Conservation (phyloP, 1,284 basidiomycete species). For the Ceratobasidium sp. region DNA sequence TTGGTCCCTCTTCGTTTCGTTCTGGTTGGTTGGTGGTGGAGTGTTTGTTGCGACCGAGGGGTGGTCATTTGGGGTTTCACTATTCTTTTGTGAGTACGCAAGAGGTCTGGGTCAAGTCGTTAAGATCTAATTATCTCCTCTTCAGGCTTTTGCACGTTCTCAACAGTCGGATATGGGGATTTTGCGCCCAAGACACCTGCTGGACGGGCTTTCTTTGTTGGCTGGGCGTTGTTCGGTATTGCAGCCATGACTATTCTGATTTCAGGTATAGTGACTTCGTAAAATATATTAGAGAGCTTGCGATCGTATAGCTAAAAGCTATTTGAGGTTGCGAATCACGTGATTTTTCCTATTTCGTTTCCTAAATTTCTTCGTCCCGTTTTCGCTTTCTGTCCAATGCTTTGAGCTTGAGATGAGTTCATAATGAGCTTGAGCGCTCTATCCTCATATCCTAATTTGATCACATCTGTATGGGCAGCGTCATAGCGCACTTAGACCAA, state of each 20-base stretch:
- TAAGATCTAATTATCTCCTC: conserved; percentile 34
- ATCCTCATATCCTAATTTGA: no score
- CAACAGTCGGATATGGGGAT: conserved; percentile 80
- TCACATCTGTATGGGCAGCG: no score
- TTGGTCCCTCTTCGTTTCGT: conserved; percentile 67
- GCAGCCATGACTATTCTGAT: conserved; percentile 81
- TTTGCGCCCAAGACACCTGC: conserved; percentile 71
- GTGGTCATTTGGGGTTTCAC: conserved; percentile 67
- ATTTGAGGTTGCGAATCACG: no score
- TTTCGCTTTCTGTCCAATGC: no score
- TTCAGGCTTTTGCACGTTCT: conserved; percentile 41
- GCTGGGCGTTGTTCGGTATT: conserved; percentile 84
- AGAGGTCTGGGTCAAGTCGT: no score
- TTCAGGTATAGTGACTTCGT: conserved; percentile 64
- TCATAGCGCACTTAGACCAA: no score
- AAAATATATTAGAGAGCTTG: conserved; percentile 9
- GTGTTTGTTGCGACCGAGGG: conserved; percentile 70
- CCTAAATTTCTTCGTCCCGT: no score
- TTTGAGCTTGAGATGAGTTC: no score
- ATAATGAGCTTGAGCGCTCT: no score
- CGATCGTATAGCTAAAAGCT: no score
- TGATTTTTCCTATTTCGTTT: no score
- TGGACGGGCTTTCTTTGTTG: conserved; percentile 82
- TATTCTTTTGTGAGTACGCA: conserved; percentile 84
- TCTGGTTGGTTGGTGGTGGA: conserved; percentile 71